phyloP scores from a whole-genome alignment of 805 yeast species.

The Brettanomyces bruxellensis region DNA sequence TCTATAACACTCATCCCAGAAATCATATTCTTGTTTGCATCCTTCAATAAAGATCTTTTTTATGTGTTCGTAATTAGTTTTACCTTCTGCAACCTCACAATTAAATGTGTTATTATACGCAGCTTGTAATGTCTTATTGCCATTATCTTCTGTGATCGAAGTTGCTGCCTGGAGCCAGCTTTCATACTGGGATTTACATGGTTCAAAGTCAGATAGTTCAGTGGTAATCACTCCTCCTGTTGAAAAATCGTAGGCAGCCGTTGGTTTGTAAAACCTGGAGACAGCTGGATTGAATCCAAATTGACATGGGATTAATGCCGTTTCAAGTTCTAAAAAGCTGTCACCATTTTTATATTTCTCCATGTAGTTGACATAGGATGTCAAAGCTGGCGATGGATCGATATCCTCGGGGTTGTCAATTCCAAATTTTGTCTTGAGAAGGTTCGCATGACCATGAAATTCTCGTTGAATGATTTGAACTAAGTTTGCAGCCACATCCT shows the following conservation, averaged over 20 bases:
- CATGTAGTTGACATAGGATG: conserved; percentile 34
- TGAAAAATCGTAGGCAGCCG: neutral
- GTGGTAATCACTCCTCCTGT: neutral
- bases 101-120: neutral
- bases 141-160: neutral
- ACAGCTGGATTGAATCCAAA: conserved; percentile 64
- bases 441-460: conserved; percentile 1
- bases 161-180: conserved; percentile 1
- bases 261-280: conserved; percentile 14
- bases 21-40: conserved; percentile 49
- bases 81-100: neutral
- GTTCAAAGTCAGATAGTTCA: neutral
- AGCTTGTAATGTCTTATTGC: neutral
- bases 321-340: conserved; percentile 40
- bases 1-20: conserved; percentile 47
- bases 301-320: conserved; percentile 68
- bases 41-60: conserved; percentile 53
- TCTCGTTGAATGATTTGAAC: neutral
- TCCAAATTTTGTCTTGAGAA: neutral
- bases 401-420: neutral
- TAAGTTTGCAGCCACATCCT: conserved; percentile 20
- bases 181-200: neutral
- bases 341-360: conserved; percentile 40
- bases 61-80: conserved; percentile 25
- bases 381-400: conserved; percentile 13